Conservation (phyloP, 2,329 filamentous ascomycete species). For the Hypoxylon sp. region DNA sequence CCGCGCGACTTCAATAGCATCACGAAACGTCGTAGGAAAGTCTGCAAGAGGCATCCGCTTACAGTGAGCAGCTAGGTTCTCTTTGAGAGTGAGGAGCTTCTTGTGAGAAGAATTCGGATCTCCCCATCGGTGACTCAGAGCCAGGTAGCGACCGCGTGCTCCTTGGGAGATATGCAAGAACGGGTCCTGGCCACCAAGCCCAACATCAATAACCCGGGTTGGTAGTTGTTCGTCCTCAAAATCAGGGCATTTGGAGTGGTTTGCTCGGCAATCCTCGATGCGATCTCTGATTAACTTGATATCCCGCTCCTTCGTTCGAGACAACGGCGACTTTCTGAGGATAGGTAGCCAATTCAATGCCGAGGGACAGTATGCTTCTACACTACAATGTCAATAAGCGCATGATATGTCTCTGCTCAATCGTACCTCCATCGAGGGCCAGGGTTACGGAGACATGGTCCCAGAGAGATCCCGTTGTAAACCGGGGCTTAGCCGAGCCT, state of each 20-base stretch:
- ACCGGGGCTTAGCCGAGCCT: background rate
- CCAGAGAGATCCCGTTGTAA: constrained; percentile 16
- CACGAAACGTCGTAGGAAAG: constrained; percentile 22
- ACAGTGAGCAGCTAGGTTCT: constrained; percentile 10
- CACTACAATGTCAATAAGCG: background rate
- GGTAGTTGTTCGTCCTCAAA: constrained; percentile 8
- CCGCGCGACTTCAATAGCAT: constrained; percentile 15
- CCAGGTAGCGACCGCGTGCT: constrained; percentile 4
- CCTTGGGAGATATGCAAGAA: constrained; percentile 19
- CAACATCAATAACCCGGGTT: constrained; percentile 24
- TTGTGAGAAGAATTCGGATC: constrained; percentile 19
- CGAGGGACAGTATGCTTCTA: constrained; percentile 9
- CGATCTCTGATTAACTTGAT: constrained; percentile 10
- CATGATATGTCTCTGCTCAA: background rate
- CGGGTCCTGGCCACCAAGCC: constrained; percentile 8
- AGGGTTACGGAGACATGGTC: constrained; percentile 18
- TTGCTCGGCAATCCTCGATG: constrained; percentile 14
- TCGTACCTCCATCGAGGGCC: constrained; percentile 26
- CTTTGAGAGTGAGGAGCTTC: constrained; percentile 18
- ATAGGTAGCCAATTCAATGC: constrained; percentile 16
- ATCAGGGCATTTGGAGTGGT: constrained; percentile 11
- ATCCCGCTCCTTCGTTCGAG: constrained; percentile 14
- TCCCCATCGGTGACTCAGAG: constrained; percentile 26
- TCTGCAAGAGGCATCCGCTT: constrained; percentile 17
- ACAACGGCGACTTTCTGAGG: background rate